Evolutionary conservation across 23 red algal species (phyloP).

Genomic region (Gracilaria caudata): DNA sequence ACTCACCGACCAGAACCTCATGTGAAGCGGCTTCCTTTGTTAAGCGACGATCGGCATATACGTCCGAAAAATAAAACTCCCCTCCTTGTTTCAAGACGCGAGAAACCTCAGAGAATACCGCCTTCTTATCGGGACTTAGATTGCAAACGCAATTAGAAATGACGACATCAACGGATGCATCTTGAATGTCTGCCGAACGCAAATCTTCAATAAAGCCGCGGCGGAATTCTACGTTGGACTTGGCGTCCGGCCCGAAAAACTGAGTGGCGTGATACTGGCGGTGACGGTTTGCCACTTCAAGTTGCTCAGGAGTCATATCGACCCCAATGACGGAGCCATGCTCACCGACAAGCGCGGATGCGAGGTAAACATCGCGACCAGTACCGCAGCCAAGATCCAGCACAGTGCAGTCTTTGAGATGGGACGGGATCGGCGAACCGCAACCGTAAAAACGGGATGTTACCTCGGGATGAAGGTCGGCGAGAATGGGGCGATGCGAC

Average conservation of each 20-base stretch:
- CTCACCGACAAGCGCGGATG: slow-evolving; percentile 79
- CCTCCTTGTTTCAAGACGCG: slow-evolving; percentile 78
- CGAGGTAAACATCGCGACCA: slow-evolving; percentile 86
- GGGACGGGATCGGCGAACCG: slow-evolving; percentile 77
- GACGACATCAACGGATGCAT: slow-evolving; percentile 83
- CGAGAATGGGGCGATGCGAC: slow-evolving; percentile 61
- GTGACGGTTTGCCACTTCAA: slow-evolving; percentile 74
- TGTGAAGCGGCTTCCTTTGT: slow-evolving; percentile 54
- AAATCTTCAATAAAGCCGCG: slow-evolving; percentile 85
- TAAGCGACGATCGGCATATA: slow-evolving; percentile 82
- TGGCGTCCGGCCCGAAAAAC: slow-evolving; percentile 53
- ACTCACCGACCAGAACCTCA: slow-evolving; percentile 75
- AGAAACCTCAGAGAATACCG: slow-evolving; percentile 75
- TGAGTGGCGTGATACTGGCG: slow-evolving; percentile 71
- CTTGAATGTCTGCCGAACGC: slow-evolving; percentile 51
- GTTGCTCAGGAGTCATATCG: slow-evolving; percentile 80
- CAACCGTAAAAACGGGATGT: slow-evolving; percentile 84
- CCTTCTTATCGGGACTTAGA: slow-evolving; percentile 72
- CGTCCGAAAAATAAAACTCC: slow-evolving; percentile 94
- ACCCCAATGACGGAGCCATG: slow-evolving; percentile 79
- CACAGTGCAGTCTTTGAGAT: slow-evolving; percentile 51
- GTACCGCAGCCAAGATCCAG: slow-evolving; percentile 93
- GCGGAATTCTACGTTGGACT: slow-evolving; percentile 73
- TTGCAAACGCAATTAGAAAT: slow-evolving; percentile 94
- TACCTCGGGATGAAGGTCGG: slow-evolving; percentile 71